Evolutionary conservation across 2,329 filamentous ascomycete species (phyloP).

Genomic region (Paecilomyces formosus): DNA sequence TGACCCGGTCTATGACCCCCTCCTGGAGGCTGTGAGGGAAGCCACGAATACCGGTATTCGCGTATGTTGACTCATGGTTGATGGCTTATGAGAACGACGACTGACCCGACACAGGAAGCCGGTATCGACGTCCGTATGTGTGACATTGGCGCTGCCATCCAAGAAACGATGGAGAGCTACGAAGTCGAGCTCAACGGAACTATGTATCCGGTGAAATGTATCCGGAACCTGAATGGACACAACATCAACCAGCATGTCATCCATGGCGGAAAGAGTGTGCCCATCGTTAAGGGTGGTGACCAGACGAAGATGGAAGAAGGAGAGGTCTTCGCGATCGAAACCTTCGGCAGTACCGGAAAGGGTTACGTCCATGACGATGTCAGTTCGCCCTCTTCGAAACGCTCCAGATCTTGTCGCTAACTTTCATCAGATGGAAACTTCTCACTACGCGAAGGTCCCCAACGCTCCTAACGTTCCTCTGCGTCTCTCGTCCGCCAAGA

Average conservation of each 20-base stretch:
- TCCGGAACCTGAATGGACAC: slow-evolving; percentile 82
- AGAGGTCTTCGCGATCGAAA: slow-evolving; percentile 92
- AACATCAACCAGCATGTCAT: slow-evolving; percentile 85
- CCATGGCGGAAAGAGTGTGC: slow-evolving; percentile 85
- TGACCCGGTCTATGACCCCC: slow-evolving; percentile 60
- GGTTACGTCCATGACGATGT: slow-evolving; percentile 82
- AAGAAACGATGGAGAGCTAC: slow-evolving; percentile 90
- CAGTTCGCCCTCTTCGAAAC: slow-evolving; percentile 21
- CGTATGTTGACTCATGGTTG: slow-evolving; percentile 24
- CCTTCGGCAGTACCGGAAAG: slow-evolving; percentile 87
- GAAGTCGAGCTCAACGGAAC: slow-evolving; percentile 76
- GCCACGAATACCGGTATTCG: slow-evolving; percentile 69
- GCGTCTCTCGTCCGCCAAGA: slow-evolving; percentile 73
- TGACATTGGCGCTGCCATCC: slow-evolving; percentile 75
- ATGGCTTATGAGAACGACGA: neutral
- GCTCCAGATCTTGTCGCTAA: slow-evolving; percentile 4
- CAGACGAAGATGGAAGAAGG: slow-evolving; percentile 97
- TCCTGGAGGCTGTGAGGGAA: slow-evolving; percentile 59
- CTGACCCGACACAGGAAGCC: slow-evolving; percentile 54
- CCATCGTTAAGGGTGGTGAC: slow-evolving; percentile 82
- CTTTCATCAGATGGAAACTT: slow-evolving; percentile 58
- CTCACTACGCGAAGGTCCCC: slow-evolving; percentile 71
- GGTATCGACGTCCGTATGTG: slow-evolving; percentile 86
- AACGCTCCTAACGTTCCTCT: slow-evolving; percentile 71
- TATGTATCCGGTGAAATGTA: slow-evolving; percentile 73